Evolutionary conservation across 306 rosid species (phyloP), one percentile per base, ranked within the genome.

Genomic region (Sicyos baderoa): DNA sequence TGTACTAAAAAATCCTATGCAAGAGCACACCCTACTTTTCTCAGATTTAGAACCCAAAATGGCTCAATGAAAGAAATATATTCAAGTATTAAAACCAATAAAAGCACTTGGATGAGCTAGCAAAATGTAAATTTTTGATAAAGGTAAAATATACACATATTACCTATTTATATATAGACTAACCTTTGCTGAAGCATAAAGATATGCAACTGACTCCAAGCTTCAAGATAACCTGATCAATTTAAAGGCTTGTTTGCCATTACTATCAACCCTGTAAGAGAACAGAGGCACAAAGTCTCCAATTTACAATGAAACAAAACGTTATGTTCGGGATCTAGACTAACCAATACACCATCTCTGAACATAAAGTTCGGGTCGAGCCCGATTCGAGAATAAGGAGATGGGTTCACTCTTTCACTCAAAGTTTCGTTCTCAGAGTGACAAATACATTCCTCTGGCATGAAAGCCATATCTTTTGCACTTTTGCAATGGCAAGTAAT

Each of bases 241-340:
- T 76, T 82, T 71, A 83, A 81, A 83, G 81, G 85, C 71, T 71
- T 73, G 82, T 86, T 85, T 59, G 76, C 74, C 84, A 68, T 78
- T 76, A 56, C 78, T 81, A 86, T 82, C 77, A 85, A 79, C 79
- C 85, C 94, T 79, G 78, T 80, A 72, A 88, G 77, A 58, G 94
- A 82, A 85, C 96, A 89, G 66, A 93, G 97, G 82, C 98, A 86
- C 78, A 93, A 61, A 44, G 79, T 86, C 88, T 89, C 85, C 76
- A 82, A 84, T 86, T 84, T 89, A 90, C 98, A 93, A 84, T 88
- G 97, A 76, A 79, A 76, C 35, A 90, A 65, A 63, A 59, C 82
- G 35, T 85, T 89, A 66, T 81, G 79, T 48, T 78, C 83, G 8
- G 83, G 79, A 77, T 85, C 85, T 76, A 74, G 18, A 54, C 63